These are phyloP conservation scores for Otatea glauca DNA, from an alignment of 176 grass and related monocot species.

Conservation along the genomic window DNA sequence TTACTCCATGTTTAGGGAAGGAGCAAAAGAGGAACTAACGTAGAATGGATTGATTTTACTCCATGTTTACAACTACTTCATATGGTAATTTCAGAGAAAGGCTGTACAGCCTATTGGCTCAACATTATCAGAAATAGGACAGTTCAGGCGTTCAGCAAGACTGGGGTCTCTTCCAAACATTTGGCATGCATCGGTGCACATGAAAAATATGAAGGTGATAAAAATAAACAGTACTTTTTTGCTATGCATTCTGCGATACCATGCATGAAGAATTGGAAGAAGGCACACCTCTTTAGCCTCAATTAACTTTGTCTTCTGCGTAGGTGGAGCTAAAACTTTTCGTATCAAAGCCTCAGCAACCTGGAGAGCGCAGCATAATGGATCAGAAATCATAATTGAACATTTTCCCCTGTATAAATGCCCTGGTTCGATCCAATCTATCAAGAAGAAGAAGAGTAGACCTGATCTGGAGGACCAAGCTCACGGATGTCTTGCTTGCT, in stretches of 20 bases:
- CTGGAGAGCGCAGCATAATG: constrained; percentile 31
- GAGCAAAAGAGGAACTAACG: too few species aligned
- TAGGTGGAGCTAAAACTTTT: constrained; percentile 75
- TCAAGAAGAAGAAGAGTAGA: constrained; percentile 13
- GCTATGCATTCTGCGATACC: background rate
- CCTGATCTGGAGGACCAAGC: constrained; percentile 79
- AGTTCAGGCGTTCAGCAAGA: background rate
- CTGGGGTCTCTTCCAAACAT: background rate
- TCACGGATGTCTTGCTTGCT: constrained; percentile 83
- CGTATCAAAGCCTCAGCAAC: constrained; percentile 81
- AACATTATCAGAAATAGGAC: background rate
- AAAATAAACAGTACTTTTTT: background rate
- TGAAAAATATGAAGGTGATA: background rate
- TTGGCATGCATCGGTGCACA: background rate
- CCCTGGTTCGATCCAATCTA: background rate
- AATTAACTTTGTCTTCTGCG: constrained; percentile 88
- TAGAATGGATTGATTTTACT: background rate
- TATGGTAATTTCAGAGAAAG: background rate
- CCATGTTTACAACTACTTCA: background rate
- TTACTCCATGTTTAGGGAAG: too few species aligned
- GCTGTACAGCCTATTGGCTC: background rate
- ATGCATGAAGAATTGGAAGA: background rate
- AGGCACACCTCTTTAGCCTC: constrained; percentile 82
- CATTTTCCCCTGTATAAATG: background rate
- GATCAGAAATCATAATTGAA: background rate